Base-by-base conservation (phyloP, 2,329 filamentous ascomycete species). In the Aureobasidium mangrovei region DNA sequence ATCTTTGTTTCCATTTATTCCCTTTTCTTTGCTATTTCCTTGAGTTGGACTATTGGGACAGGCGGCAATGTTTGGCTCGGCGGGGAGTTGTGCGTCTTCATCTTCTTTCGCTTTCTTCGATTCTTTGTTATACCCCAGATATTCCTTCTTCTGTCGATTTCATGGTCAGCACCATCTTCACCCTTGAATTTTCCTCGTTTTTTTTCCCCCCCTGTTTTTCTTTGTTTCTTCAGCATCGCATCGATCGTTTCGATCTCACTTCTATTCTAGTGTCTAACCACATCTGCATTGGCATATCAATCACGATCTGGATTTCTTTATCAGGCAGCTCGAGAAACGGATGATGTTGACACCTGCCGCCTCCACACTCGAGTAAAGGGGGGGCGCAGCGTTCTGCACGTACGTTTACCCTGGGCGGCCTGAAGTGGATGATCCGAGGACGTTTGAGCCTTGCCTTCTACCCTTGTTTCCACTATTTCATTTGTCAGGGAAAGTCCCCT, bases 121-220 rank as follows among this genome's bases (percentile, higher is more conserved):
- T 49, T 49, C 46, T 49, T 18, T 46, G 38, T 31, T 49, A 49
- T 49, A 49, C 46, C 46, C 46, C 46, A 46, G 46, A 49, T 49
- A 33, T 32, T 40, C 31, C 18, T 40, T 49, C 9, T 27, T 10
- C 36, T 49, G 46, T 41, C 36, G n/a, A 49, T 32, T 32, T 39
- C n/a, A 49, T 49, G 46, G 48, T 52, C 42, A 27, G 46, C 35
- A n/a, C 33, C 26, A 33, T 18, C 24, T 29, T 36, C 4, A 9
- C 36, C 31, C 36, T 32, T 18, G 29, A 26, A 4, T 27, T 41
- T n/a, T 35, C 26, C n/a, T 48, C 28, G 6, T 28, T 8, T 7
- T 8, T 40, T 33, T 7, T 35, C 32, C 10, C 10, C 32, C 32
- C 10, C 10, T 35, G 6, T 35, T 35, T 28, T 8, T 7, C 4